These are phyloP conservation scores for Malassezia arunalokei DNA, from an alignment of 1,284 basidiomycete genomes.

Conservation along the genomic window DNA sequence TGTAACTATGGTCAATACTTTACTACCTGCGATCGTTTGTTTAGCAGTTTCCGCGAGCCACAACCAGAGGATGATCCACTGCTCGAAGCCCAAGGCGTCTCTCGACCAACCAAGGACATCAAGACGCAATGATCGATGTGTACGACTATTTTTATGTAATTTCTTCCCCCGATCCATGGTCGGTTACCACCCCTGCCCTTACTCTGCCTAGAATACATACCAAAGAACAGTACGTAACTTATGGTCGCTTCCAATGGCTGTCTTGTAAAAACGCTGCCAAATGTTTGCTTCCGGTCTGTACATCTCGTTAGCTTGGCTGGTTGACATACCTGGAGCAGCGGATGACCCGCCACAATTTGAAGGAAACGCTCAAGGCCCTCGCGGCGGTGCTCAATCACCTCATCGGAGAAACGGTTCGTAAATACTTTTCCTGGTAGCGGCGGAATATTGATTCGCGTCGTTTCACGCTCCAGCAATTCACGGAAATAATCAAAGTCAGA, in stretches of 20 bases:
- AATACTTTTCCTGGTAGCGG: conserved; percentile 76
- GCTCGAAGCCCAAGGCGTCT: conserved; percentile 50
- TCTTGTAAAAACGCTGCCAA: conserved; percentile 85
- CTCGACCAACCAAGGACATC: background rate
- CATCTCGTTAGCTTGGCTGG: background rate
- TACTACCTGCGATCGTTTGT: conserved; percentile 77
- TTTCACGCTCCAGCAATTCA: conserved; percentile 92
- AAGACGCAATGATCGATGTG: background rate
- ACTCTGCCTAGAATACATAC: background rate
- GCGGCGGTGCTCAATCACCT: conserved; percentile 80
- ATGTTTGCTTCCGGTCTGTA: conserved; percentile 87
- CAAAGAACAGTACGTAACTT: background rate
- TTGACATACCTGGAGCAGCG: conserved; percentile 67
- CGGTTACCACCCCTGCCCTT: no score
- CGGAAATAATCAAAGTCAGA: conserved; percentile 98
- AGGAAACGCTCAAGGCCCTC: conserved; percentile 92
- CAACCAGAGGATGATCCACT: conserved; percentile 71
- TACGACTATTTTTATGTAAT: background rate
- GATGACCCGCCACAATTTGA: conserved; percentile 91
- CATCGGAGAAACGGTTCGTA: conserved; percentile 72
- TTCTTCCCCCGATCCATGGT: background rate
- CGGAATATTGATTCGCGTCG: conserved; percentile 91
- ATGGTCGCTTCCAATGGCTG: conserved; percentile 28
- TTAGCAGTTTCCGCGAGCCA: conserved; percentile 77
- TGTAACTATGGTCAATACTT: conserved; percentile 95